Evolutionary conservation across 129 eudicot species (phyloP).

Genomic region (Scalesia atractyloides): DNA sequence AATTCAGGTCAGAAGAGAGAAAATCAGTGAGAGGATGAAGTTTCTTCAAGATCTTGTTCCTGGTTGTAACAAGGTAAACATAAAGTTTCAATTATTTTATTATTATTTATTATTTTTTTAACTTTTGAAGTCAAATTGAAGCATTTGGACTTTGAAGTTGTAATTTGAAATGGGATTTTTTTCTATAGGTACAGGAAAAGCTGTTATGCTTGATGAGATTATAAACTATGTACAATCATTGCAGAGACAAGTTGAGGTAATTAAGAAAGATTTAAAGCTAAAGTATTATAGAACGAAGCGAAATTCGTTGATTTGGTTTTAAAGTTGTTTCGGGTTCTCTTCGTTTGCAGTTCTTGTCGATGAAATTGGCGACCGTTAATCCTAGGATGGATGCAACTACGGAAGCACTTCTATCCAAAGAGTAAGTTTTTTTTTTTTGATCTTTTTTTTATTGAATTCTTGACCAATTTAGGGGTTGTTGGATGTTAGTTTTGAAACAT

Average conservation of each 20-base stretch:
- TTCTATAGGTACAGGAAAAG: constrained; percentile 77
- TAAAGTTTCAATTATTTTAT: constrained; percentile 6
- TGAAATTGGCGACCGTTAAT: constrained; percentile 82
- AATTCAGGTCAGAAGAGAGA: constrained; percentile 81
- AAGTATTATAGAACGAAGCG: not conserved
- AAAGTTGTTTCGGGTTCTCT: constrained; percentile 13
- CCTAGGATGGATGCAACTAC: constrained; percentile 72
- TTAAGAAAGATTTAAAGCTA: constrained; percentile 9
- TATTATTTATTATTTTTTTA: not conserved
- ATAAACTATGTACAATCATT: constrained; percentile 87
- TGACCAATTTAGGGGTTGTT: constrained; percentile 2
- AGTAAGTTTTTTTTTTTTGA: constrained; percentile 51
- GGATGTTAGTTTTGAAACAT: not conserved
- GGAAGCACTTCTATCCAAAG: constrained; percentile 75
- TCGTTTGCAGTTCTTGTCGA: constrained; percentile 74
- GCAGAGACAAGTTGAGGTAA: constrained; percentile 89
- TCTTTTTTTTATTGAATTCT: not conserved
- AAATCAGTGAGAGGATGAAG: constrained; percentile 94
- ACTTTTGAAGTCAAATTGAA: not conserved
- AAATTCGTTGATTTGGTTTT: not conserved
- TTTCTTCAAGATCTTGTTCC: constrained; percentile 94
- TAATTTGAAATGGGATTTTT: constrained; percentile 24
- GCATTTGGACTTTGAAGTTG: not conserved
- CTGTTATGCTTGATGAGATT: constrained; percentile 94
- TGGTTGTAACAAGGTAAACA: constrained; percentile 86